Conservation (phyloP, 257 asterid genomes). For the Ligustrum vulgare region DNA sequence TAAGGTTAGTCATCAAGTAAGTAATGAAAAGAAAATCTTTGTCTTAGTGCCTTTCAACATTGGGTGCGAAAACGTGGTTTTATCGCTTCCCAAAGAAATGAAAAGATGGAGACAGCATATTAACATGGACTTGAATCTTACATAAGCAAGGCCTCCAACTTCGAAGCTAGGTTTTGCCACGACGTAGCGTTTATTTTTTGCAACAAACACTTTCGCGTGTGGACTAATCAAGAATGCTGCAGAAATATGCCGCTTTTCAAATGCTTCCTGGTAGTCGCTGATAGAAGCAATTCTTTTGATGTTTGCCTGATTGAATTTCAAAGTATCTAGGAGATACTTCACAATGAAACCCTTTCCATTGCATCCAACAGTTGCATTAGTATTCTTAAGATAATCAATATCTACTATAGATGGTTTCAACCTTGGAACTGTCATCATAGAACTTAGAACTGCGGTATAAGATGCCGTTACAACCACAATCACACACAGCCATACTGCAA, state of each 20-base stretch:
- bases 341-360: conserved; percentile 46
- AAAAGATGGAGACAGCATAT: neutral
- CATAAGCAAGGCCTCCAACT: conserved; percentile 76
- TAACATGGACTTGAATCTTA: conserved; percentile 31
- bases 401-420: conserved; percentile 42
- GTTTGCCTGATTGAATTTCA: conserved; percentile 42
- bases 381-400: conserved; percentile 37
- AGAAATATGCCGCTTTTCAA: conserved; percentile 42
- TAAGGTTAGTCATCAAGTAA: too few relatives aligned
- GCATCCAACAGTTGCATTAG: conserved; percentile 58
- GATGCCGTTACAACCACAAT: conserved; percentile 46
- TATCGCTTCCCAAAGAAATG: too few relatives aligned
- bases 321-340: conserved; percentile 32
- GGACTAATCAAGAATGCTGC: conserved; percentile 71
- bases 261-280: conserved; percentile 44
- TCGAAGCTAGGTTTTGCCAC: conserved; percentile 46
- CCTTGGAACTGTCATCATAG: conserved; percentile 59
- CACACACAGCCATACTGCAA: conserved; percentile 51
- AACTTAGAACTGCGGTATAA: conserved; percentile 59
- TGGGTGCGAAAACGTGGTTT: too few relatives aligned
- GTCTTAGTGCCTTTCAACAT: too few relatives aligned
- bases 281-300: conserved; percentile 29
- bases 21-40: too few relatives aligned
- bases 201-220: conserved; percentile 57
- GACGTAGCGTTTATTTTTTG: conserved; percentile 42